Base-by-base conservation (phyloP, 2,329 filamentous ascomycete species). In the Beauveria medogensis region DNA sequence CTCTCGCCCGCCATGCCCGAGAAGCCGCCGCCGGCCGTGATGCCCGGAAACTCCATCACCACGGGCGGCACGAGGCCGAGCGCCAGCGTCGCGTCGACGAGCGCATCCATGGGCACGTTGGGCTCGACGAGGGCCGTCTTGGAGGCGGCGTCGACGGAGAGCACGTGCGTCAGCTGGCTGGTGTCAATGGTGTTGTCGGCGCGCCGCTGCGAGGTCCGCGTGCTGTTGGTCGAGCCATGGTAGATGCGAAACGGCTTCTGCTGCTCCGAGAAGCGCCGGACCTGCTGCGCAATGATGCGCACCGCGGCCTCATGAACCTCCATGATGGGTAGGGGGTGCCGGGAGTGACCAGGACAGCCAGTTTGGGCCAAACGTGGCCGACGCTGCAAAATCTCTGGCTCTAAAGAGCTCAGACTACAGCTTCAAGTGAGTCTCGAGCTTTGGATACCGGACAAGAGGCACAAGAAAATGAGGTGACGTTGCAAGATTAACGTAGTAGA, bases 191-290 rank as follows among this genome's bases (percentile, higher is more conserved):
- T 82, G 66, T 82, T 82, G 69, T 79, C 78, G 14, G 72, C 69
- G 51, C 72, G 73, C 34, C 78, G 78, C 22, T 76, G 73, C 8
- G 79, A 78, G 28, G 80, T 80, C 8, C 89, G 85, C 43, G 89
- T 92, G 72, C 85, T 90, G 74, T 90, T 91, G 28, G 89, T 91
- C 0, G 87, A 85, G 63, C 89, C 89, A 73, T 92, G 89, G 67
- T 85, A 89, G 69, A 92, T 86, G n/a, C 88, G 81, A 72, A 90
- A 92, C 2, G 86, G 82, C 68, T 77, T 71, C 62, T 75, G 71
- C 8, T 66, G 69, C 3, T 71, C 67, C 57, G 78, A 69, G 65
- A 83, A 82, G 5, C 75, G 67, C 62, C 71, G 71, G 37, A 82
- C 73, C 24, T 76, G 72, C 37, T 70, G 67, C 0, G 80, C 73